phyloP scores from a whole-genome alignment of 441 rosid species.

The Corymbia citriodora region DNA sequence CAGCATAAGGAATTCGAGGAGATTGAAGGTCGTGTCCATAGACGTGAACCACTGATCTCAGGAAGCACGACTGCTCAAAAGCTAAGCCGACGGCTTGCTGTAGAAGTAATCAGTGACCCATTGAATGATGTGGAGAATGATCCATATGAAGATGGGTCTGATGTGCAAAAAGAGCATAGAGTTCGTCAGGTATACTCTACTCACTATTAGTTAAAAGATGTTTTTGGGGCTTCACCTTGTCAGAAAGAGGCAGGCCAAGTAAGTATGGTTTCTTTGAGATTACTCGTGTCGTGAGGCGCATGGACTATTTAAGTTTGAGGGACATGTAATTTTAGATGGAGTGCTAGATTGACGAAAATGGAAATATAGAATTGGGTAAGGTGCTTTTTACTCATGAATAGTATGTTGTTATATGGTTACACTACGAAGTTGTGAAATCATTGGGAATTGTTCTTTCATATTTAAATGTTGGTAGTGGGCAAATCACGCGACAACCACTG shows the following conservation, averaged over 20 bases:
- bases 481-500: background rate
- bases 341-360: background rate
- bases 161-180: constrained; percentile 44
- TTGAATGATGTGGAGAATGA: constrained; percentile 78
- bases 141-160: constrained; percentile 82
- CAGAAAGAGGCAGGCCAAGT: background rate
- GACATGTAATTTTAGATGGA: background rate
- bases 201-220: background rate
- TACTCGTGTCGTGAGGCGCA: background rate
- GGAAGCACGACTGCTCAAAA: constrained; percentile 82
- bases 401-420: background rate
- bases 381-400: background rate
- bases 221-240: background rate
- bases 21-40: constrained; percentile 76
- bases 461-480: background rate
- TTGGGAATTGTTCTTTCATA: background rate
- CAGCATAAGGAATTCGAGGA: constrained; percentile 99
- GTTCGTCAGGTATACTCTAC: constrained; percentile 61
- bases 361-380: background rate
- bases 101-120: constrained; percentile 89
- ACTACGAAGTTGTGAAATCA: background rate
- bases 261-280: background rate
- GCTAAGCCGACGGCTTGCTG: constrained; percentile 71
- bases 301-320: background rate
- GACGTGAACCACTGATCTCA: constrained; percentile 82